Base-by-base conservation (phyloP, 129 eudicot species). In the Arctium lappa region DNA sequence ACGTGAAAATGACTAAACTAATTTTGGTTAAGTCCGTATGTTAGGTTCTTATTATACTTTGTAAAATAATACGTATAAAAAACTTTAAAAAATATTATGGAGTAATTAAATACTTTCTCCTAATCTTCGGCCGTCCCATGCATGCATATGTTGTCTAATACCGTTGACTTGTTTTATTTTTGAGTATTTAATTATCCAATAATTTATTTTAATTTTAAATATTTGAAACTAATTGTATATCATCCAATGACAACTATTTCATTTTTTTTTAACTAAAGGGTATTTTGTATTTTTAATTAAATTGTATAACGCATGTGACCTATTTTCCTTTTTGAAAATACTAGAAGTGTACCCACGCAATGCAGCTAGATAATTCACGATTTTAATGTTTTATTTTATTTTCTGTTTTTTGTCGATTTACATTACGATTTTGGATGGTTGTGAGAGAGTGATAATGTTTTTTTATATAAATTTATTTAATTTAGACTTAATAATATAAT, bases 1-100 rank as follows among this genome's bases (percentile, higher is more conserved):
- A 11, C 7, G 44, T 82, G 85, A 82, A 42, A 82, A 76, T 69
- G 85, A 82, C 85, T 69, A 46, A 8, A 74, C 22, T 75, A 82
- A 66, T 72, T 60, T 27, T 48, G 42, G 74, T 74, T 62, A 74
- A 29, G 30, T 63, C 42, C 39, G 29, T 63, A 16, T 37, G 37
- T 33, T 74, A 63, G 6, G 46, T 33, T 65, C n/a, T 40, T 31
- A 38, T n/a, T n/a, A 38, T 13, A 73, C 33, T 68, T 30, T 6
- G 7, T 40, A 1, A 69, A 69, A 30, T 33, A 6, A 30, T 69
- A 72, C 1, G 40, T 22, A 38, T 39, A 79, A 79, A 77, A 42
- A 22, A 0, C 10, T 44, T 7, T 8, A 2, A 44, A 8, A n/a
- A 40, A 33, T 33, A 33, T 33, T 33, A 33, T 33, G 36, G 1